phyloP scores from a whole-genome alignment of 805 yeast species.

The Debaryomyces prosopidis region DNA sequence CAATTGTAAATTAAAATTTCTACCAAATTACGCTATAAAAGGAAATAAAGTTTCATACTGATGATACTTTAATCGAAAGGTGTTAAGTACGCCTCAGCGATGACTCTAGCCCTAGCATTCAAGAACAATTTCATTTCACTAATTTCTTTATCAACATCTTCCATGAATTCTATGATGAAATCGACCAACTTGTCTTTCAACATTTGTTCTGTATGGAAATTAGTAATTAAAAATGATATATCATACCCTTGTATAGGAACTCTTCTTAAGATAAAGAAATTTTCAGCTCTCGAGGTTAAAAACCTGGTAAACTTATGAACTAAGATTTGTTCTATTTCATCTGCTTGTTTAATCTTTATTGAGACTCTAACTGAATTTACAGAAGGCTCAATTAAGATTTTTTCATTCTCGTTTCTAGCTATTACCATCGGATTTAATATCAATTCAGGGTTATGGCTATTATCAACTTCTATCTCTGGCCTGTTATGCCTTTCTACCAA shows the following conservation, averaged over 20 bases:
- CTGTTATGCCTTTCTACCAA: conserved; percentile 95
- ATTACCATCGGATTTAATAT: conserved; percentile 85
- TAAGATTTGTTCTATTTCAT: conserved; percentile 91
- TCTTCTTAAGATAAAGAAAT: conserved; percentile 88
- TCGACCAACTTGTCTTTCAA: conserved; percentile 93
- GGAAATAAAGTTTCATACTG: too few relatives aligned
- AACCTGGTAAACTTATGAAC: conserved; percentile 95
- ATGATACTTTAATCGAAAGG: conserved; percentile 64
- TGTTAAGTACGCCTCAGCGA: conserved; percentile 92
- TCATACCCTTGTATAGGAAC: conserved; percentile 89
- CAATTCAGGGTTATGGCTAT: conserved; percentile 71
- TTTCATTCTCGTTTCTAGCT: conserved; percentile 91
- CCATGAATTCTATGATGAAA: conserved; percentile 97
- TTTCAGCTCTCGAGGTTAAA: conserved; percentile 93
- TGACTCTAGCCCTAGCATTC: conserved; percentile 96
- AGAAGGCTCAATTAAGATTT: conserved; percentile 89
- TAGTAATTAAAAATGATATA: conserved; percentile 89
- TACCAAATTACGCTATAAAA: too few relatives aligned
- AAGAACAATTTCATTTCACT: conserved; percentile 97
- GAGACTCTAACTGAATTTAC: conserved; percentile 90
- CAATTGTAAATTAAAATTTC: too few relatives aligned
- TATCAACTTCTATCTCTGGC: conserved; percentile 90
- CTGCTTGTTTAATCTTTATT: conserved; percentile 93
- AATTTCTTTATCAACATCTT: conserved; percentile 97
- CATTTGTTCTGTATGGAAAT: conserved; percentile 94